Evolutionary conservation across 768 basidiomycete genomes (phyloP), one percentile per base, ranked within the genome.

Genomic region (Crepidotus variabilis): DNA sequence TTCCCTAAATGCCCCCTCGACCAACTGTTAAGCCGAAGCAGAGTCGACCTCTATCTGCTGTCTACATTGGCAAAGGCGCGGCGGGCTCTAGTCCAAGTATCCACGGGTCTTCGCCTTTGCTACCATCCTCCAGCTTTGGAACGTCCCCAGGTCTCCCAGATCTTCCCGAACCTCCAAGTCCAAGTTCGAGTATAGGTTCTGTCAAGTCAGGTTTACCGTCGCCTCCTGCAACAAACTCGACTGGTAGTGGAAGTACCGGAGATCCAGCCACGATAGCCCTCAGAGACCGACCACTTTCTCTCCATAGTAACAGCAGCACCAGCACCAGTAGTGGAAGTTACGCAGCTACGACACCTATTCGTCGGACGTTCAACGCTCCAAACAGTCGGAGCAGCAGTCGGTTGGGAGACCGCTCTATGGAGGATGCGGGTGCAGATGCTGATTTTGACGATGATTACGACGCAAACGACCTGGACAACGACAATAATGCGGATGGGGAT

Each of bases 161-260:
- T 63, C 78, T 90, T 46, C 87, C 87, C 50, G 85, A 85, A 59
- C 86, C 85, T 2, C 84, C 86, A n/a, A 87, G 84, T 59, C 85
- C 86, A 10, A 75, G 73, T 21, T 71, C 77, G 33, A 74, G 72
- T 60, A 63, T 65, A 13, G 68, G 77, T 56, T 78, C 84, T 3
- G 67, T 65, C 59, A 73, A 77, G 55, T 89, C 88, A 5, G 90
- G 90, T 6, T 68, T 92, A 5, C 90, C 91, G 1, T 91, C 89
- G 21, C 91, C 91, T 0, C 91, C 91, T 45, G 90, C 88, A 23
- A 90, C 91, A 18, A 92, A 91, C 66, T 92, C 90, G 10, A 91
- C 89, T 1, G 89, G 87, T 33, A 90, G 88, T 68, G 87, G 88
- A 35, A 89, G 88, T 63, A 85, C 82, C 3, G 86, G 85, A 45